phyloP scores from a whole-genome alignment of 2,329 filamentous ascomycete genomes.

The Alternaria consortialis region DNA sequence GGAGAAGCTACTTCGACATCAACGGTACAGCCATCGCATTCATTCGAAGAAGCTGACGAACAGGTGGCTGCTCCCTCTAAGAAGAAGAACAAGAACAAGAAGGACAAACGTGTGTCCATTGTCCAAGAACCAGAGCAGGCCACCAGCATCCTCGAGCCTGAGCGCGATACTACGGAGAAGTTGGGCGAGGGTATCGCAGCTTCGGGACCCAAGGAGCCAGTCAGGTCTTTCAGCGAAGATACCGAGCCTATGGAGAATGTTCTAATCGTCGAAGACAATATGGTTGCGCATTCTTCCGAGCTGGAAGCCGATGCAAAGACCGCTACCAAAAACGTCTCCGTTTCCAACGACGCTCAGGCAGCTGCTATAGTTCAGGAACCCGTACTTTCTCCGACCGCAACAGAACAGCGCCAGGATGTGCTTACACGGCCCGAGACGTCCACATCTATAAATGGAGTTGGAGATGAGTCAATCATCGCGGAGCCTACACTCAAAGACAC shows the following conservation, averaged over 20 bases:
- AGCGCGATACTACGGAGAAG: not conserved
- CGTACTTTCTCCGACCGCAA: not conserved
- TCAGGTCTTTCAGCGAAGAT: not conserved
- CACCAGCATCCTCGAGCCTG: constrained; percentile 5
- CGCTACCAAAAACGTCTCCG: not conserved
- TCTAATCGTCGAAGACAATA: not conserved
- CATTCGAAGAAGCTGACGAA: constrained; percentile 10
- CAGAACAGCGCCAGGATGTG: not conserved
- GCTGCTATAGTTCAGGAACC: not conserved
- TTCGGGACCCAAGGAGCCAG: not conserved
- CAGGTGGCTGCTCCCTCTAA: constrained; percentile 21
- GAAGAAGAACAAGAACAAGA: constrained; percentile 40
- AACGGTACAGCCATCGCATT: not conserved
- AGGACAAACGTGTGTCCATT: constrained; percentile 28
- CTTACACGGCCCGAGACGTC: not conserved
- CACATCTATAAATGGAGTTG: not conserved
- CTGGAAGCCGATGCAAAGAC: not conserved
- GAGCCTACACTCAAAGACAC: not conserved
- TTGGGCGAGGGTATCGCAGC: not conserved
- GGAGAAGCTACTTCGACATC: not conserved
- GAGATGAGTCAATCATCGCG: not conserved
- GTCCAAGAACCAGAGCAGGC: constrained; percentile 23
- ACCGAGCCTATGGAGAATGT: not conserved
- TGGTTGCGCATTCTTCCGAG: not conserved
- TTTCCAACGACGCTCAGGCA: not conserved